Conservation (phyloP, 768 basidiomycete species). For the Suillus occidentalis region DNA sequence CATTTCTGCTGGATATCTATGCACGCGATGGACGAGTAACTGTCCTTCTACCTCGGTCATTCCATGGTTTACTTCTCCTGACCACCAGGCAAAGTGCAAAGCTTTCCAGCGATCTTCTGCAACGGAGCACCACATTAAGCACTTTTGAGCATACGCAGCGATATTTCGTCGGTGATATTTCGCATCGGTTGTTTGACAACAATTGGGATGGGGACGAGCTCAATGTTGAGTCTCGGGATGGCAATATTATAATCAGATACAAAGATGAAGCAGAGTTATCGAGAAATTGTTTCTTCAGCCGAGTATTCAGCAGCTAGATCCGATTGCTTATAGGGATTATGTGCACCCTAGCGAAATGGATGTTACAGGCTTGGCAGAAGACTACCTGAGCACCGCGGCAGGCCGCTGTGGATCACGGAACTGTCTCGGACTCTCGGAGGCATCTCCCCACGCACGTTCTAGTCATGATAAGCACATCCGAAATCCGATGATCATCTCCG, state of each 20-base stretch:
- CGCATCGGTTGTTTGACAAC: conserved; percentile 24
- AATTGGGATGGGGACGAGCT: conserved; percentile 44
- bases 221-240: conserved; percentile 35
- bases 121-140: conserved; percentile 32
- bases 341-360: not conserved
- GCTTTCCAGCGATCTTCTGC: conserved; percentile 34
- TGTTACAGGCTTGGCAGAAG: not conserved
- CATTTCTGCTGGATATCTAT: conserved; percentile 13
- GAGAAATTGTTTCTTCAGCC: conserved; percentile 15
- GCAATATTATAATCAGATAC: conserved; percentile 38
- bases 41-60: conserved; percentile 40
- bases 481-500: conserved; percentile 16
- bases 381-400: not conserved
- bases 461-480: conserved; percentile 12
- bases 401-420: not conserved
- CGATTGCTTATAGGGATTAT: not conserved
- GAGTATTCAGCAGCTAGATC: conserved; percentile 13
- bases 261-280: conserved; percentile 31
- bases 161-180: conserved; percentile 46
- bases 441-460: not conserved
- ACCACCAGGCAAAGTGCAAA: conserved; percentile 28
- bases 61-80: conserved; percentile 39
- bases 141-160: conserved; percentile 32
- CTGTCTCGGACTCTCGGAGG: not conserved
- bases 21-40: conserved; percentile 34